Conservation (phyloP, 306 rosid species). For the Ormosia semicastrata region DNA sequence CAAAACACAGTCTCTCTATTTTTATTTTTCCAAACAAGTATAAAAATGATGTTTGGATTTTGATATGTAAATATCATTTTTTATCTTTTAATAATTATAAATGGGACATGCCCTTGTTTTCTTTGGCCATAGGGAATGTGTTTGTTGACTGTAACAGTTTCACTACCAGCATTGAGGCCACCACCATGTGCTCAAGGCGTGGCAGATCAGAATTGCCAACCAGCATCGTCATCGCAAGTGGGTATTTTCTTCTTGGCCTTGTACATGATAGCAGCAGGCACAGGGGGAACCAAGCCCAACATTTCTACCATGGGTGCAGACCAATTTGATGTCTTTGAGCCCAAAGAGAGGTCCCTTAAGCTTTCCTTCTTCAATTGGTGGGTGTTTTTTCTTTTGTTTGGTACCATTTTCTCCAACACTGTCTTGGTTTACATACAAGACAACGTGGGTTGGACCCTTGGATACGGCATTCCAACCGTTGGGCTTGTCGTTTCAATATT, state of each 20-base stretch:
- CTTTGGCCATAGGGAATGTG: constrained; percentile 55
- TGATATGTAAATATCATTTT: too few relatives aligned
- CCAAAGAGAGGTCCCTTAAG: constrained; percentile 56
- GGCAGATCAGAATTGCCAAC: constrained; percentile 30
- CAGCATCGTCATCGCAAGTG: constrained; percentile 56
- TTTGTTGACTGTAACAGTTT: constrained; percentile 63
- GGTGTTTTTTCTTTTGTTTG: constrained; percentile 68
- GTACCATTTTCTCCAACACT: constrained; percentile 69
- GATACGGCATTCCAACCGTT: constrained; percentile 79
- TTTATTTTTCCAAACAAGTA: too few relatives aligned
- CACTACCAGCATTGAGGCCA: constrained; percentile 63
- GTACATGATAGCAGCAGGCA: constrained; percentile 67
- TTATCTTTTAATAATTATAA: background rate
- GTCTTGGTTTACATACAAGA: constrained; percentile 78
- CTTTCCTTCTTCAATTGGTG: constrained; percentile 92
- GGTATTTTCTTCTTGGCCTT: constrained; percentile 65
- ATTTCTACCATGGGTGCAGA: constrained; percentile 93
- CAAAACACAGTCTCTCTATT: too few relatives aligned
- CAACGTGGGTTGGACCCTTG: constrained; percentile 65
- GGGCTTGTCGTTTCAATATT: constrained; percentile 61
- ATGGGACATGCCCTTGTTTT: background rate
- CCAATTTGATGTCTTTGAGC: constrained; percentile 78
- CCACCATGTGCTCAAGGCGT: constrained; percentile 44
- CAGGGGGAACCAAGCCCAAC: constrained; percentile 89
- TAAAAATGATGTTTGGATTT: too few relatives aligned